Base-by-base conservation (phyloP, 164 flowering plant species). In the Houttuynia cordata region DNA sequence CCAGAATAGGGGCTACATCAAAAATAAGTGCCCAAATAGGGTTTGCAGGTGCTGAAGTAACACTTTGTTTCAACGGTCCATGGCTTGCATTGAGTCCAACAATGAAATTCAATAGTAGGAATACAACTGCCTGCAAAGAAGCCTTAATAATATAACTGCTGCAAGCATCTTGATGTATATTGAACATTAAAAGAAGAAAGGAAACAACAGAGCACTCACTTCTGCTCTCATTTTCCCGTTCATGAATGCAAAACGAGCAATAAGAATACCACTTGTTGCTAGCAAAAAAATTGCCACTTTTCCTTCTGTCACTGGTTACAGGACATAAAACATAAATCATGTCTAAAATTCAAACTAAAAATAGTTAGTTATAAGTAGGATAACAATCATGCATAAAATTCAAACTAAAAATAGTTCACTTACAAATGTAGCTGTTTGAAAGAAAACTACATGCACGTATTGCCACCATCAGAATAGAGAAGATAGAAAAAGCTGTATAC, bases 351-450 rank as follows among this genome's bases (percentile, higher is more conserved):
- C 17, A 8, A 42, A 22, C 13, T n/a, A 24, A 59, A 59, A 37
- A 58, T 2, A 39, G 0, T 15, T 21, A 60, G 34, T 30, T 4
- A 15, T 14, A 22, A 22, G 51, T 15, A 37, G 24, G 24, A 19
- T 4, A n/a, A 3, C 21, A 59, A 61, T 25, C 30, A 19, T 49
- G 40, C 18, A 25, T 7, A 59, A 23, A 10, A 45, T 9, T 8
- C 20, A 20, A 18, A 15, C 58, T 21, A 56, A 56, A 56, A 56
- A n/a, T 30, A 1, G 22, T 24, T 6, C 59, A 74, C 97, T 87
- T 75, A 93, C 99, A 74, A 25, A 94, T 94, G 58, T 73, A 94
- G 75, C 99, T 94, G 70, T 94, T 94, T 51, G 99, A 88, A 47
- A 94, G 87, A 56, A 91, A 78, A 75, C 97, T 94, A 77, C 72